These are phyloP conservation scores for Crucibulum laeve DNA, from an alignment of 768 basidiomycete species.

Conservation along the genomic window DNA sequence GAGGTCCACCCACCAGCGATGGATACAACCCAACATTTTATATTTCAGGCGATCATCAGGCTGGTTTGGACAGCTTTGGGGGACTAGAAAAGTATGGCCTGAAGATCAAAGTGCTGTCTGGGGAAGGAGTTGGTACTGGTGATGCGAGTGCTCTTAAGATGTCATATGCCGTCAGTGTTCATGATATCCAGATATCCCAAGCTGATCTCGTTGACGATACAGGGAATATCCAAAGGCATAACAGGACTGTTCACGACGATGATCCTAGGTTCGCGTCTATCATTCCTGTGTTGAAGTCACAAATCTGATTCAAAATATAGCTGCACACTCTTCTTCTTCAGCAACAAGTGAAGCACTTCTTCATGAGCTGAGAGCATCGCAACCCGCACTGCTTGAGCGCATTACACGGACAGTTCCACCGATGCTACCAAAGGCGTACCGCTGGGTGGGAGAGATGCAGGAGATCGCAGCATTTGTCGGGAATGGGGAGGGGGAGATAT, in stretches of 20 bases:
- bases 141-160: conserved; percentile 62
- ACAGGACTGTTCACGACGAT: conserved; percentile 51
- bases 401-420: conserved; percentile 33
- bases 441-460: conserved; percentile 61
- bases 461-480: conserved; percentile 58
- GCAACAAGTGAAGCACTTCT: conserved; percentile 57
- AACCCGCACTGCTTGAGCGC: conserved; percentile 37
- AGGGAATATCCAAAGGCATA: conserved; percentile 56
- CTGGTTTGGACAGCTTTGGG: conserved; percentile 30
- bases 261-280: conserved; percentile 38
- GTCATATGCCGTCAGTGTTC: conserved; percentile 52
- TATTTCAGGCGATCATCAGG: conserved; percentile 38
- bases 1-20: conserved; percentile 44
- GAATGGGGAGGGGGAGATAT: conserved; percentile 36
- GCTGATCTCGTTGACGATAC: background rate
- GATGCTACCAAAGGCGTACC: conserved; percentile 61
- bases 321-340: conserved; percentile 53
- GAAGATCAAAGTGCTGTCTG: conserved; percentile 39
- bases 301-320: conserved; percentile 20
- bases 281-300: conserved; percentile 1
- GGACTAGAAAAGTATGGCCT: conserved; percentile 38
- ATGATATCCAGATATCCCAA: background rate
- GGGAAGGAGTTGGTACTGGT: conserved; percentile 45
- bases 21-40: conserved; percentile 55
- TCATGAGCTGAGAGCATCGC: conserved; percentile 41